Evolutionary conservation across 2,329 filamentous ascomycete genomes (phyloP), one percentile per base, ranked within the genome.

Genomic region (Clonostachys solani): DNA sequence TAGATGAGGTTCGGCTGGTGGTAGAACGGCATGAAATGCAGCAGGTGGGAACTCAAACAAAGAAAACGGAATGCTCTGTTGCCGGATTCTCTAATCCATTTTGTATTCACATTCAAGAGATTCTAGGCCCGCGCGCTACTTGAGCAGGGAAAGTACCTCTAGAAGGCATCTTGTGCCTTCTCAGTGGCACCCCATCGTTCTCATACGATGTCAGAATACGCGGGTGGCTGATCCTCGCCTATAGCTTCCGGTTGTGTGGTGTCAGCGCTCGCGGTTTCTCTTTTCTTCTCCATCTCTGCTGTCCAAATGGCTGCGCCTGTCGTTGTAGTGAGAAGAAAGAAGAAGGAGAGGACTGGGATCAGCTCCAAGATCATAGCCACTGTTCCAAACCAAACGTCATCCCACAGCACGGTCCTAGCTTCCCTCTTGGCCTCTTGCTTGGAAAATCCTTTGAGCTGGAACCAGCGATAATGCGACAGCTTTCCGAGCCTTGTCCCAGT

Each of bases 331-430:
- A 99, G 70, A 37, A 97, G 75, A 64, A 97, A 96, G 61, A 97
- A 84, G 77, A 99, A 95, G n/a, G 88, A 95, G 43, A 96, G 67
- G 12, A 92, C 77, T 2, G 94, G 94, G 9, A 96, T 77, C n/a
- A 97, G 77, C 68, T 96, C 89, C 29, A 97, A 68, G 7, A 90
- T 64, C 71, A 96, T 81, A 44, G 91, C 89, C 5, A 94, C 77
- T 1, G 87, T 89, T 15, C 94, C 94, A 60, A 97, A 96, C 89
- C 89, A 95, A 13, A 90, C 85, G 62, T 96, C 97, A 49, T 94
- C 88, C 80, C 89, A 88, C 51, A 81, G 74, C 46, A 86, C 78
- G 40, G 73, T 73, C 49, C 76, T 77, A 29, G 92, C 80, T 56
- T 87, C 89, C 29, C 72, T 72, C 57, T 89, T 89, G 52, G 83